Evolutionary conservation across 2,329 filamentous ascomycete genomes (phyloP), one percentile per base, ranked within the genome.

Genomic region (Fusarium praegraminearum): DNA sequence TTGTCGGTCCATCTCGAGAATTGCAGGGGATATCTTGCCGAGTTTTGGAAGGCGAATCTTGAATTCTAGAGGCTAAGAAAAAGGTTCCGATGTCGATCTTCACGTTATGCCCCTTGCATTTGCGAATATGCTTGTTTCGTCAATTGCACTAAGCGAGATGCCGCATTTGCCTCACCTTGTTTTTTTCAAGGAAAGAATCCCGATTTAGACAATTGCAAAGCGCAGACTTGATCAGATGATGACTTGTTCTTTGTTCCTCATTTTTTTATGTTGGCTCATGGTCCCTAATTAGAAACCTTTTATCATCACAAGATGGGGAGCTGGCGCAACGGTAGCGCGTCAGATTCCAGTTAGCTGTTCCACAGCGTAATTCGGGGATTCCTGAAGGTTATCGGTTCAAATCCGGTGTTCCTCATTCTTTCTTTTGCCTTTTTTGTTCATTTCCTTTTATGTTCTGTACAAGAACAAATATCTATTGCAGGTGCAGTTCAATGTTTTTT

Each of bases 51-150:
- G 51, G 47, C 46, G 22, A 56, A 50, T n/a, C n/a, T 52, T 26
- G 35, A 52, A 52, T 51, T 51, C 32, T 30, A 38, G 22, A 40
- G 36, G 12, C 61, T 62, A 60, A 57, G 30, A 22, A 40, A 52
- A 57, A 67, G 47, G 65, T 36, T 62, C 55, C 57, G 65, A 62
- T 49, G 60, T 10, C 65, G 56, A 54, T 62, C 60, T 35, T 35
- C 30, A 38, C 33, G 12, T 35, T 22, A 10, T 13, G 24, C 28
- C 46, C 51, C 43, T 47, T 44, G 40, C 30, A 60, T 49, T 41
- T 40, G 47, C 41, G 26, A 30, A 33, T 35, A 43, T 65, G 32
- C 22, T 32, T 57, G 38, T 44, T 32, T 63, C 43, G 52, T 63
- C 13, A 15, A 13, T 32, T 24, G 10, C 8, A n/a, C 18, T 12